Evolutionary conservation across 2,329 filamentous ascomycete genomes (phyloP).

Genomic region (Verticillium klebahnii): DNA sequence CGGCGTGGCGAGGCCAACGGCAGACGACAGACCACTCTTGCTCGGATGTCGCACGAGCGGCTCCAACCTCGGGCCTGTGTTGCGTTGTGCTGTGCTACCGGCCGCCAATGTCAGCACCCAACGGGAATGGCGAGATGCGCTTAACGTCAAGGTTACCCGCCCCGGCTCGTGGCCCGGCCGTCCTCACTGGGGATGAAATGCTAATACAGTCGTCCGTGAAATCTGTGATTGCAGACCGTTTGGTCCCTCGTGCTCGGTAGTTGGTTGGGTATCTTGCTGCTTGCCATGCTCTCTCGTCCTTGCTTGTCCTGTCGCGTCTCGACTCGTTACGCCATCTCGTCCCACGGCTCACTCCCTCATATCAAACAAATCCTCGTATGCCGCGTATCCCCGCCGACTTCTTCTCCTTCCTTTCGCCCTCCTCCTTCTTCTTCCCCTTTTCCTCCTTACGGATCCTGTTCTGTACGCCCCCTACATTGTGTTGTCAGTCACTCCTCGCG

Average conservation of each 20-base stretch:
- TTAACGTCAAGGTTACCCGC: neutral
- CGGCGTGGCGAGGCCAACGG: neutral
- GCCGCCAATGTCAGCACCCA: neutral
- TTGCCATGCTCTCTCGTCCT: neutral
- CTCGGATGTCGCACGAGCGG: no score
- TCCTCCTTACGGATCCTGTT: constrained; percentile 43
- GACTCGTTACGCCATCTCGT: neutral
- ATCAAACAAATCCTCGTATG: constrained; percentile 31
- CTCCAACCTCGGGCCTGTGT: no score
- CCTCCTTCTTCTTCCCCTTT: constrained; percentile 43
- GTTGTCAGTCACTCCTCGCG: neutral
- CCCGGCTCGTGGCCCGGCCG: neutral
- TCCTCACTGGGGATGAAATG: neutral
- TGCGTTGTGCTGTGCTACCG: neutral
- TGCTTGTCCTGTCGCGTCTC: neutral
- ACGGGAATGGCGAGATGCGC: neutral
- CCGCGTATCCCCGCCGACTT: constrained; percentile 35
- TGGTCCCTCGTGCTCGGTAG: neutral
- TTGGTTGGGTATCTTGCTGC: neutral
- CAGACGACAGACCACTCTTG: neutral
- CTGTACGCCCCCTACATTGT: constrained; percentile 37
- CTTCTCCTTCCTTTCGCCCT: constrained; percentile 32
- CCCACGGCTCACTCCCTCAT: neutral
- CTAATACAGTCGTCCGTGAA: neutral
- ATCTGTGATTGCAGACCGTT: neutral